Evolutionary conservation across 164 flowering plant species (phyloP).

Genomic region (Piper betle): DNA sequence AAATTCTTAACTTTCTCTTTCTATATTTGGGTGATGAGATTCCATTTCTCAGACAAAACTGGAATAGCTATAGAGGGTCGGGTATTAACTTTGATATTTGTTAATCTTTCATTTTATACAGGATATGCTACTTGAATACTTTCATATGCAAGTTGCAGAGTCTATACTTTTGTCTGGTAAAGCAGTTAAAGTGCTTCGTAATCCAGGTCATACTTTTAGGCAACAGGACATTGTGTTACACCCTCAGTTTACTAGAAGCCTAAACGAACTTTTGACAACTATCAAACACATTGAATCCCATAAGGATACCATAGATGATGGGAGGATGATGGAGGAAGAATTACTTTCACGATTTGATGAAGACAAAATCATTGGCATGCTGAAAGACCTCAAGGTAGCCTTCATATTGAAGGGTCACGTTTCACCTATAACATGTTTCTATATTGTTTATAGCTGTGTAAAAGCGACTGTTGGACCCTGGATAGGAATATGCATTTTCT

Average conservation of each 20-base stretch:
- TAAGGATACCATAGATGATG: slow-evolving; percentile 31
- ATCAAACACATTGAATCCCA: slow-evolving; percentile 28
- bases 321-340: slow-evolving; percentile 46
- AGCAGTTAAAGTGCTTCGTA: slow-evolving; percentile 85
- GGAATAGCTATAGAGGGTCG: background rate
- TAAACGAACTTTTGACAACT: slow-evolving; percentile 39
- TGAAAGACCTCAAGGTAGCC: slow-evolving; percentile 67
- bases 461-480: background rate
- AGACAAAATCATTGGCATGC: slow-evolving; percentile 83
- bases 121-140: slow-evolving; percentile 96
- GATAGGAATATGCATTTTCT: background rate
- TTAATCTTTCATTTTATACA: slow-evolving; percentile 19
- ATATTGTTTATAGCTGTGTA: too few species aligned
- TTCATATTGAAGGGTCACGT: too few species aligned
- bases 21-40: background rate
- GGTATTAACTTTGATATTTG: background rate
- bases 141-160: slow-evolving; percentile 87
- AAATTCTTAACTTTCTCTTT: slow-evolving; percentile 14
- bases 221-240: slow-evolving; percentile 30
- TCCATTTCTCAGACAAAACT: background rate
- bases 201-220: slow-evolving; percentile 66
- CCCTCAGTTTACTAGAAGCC: slow-evolving; percentile 35
- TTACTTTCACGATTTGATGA: slow-evolving; percentile 83
- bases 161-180: slow-evolving; percentile 93
- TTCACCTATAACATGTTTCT: too few species aligned